phyloP scores from a whole-genome alignment of 768 basidiomycete genomes.

The Cystobasidiopsis lactophilus region DNA sequence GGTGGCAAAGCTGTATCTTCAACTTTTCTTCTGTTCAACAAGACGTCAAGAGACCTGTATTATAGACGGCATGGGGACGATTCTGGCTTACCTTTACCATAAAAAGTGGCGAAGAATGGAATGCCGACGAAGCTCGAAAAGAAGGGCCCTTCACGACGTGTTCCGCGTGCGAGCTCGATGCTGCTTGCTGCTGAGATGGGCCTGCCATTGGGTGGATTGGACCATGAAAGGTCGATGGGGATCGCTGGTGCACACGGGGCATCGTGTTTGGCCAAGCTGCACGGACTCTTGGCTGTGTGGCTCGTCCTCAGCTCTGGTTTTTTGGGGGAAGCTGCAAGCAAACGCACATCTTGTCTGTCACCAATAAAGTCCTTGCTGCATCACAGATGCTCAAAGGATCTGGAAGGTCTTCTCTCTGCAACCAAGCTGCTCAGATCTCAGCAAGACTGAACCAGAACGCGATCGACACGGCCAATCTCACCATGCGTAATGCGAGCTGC shows the following conservation, averaged over 20 bases:
- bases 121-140: no score
- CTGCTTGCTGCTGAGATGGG: neutral
- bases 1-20: no score
- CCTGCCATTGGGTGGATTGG: neutral
- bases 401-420: neutral
- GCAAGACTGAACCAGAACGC: neutral
- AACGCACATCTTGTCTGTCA: neutral
- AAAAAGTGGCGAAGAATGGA: no score
- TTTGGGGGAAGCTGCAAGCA: neutral
- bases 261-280: neutral
- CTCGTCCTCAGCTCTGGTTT: neutral
- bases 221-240: constrained; percentile 5
- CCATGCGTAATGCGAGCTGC: neutral
- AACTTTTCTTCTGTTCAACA: no score
- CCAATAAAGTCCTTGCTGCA: no score
- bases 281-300: no score
- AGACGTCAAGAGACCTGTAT: no score
- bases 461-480: neutral
- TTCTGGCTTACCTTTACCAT: no score
- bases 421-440: neutral
- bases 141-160: no score
- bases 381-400: neutral
- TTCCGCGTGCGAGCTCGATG: neutral
- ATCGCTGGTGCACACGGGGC: constrained; percentile 2
- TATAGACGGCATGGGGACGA: no score